These are phyloP conservation scores for Bryum argenteum DNA, from an alignment of 225 moss, liverwort and hornwort species.

Conservation along the genomic window DNA sequence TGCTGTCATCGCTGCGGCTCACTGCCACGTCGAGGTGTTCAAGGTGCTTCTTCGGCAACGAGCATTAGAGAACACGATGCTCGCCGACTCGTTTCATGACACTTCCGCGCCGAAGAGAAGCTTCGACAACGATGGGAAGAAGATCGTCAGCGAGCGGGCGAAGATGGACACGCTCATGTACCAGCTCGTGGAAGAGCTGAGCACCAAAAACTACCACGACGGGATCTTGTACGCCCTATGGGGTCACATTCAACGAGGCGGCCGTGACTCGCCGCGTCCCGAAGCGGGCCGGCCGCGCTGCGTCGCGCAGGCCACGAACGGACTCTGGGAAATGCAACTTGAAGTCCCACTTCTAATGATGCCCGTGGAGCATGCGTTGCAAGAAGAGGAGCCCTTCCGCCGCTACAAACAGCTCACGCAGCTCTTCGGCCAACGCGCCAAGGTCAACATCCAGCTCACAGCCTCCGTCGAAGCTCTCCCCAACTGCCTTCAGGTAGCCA, in stretches of 20 bases:
- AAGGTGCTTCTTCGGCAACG: conserved; percentile 48
- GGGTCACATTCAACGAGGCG: conserved; percentile 58
- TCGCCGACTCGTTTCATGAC: conserved; percentile 52
- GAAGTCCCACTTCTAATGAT: conserved; percentile 57
- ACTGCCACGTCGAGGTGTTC: conserved; percentile 50
- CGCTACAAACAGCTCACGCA: conserved; percentile 61
- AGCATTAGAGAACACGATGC: conserved; percentile 45
- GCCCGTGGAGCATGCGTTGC: conserved; percentile 57
- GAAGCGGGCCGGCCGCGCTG: conserved; percentile 40
- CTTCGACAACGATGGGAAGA: conserved; percentile 43
- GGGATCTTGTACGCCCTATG: conserved; percentile 48
- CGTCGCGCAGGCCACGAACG: conserved; percentile 47
- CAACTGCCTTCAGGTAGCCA: conserved; percentile 45
- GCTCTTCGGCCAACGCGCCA: conserved; percentile 52
- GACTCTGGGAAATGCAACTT: conserved; percentile 58
- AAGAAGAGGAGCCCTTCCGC: conserved; percentile 43
- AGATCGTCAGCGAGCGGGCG: conserved; percentile 35
- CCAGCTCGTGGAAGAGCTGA: conserved; percentile 50
- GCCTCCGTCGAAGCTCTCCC: conserved; percentile 47
- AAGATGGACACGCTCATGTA: conserved; percentile 52
- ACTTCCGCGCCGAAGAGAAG: conserved; percentile 27
- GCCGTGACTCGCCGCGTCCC: conserved; percentile 40
- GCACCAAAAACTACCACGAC: conserved; percentile 52
- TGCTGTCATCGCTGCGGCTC: conserved; percentile 36
- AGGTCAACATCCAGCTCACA: conserved; percentile 53